Conservation (phyloP, 495 filamentous ascomycete genomes). For the Xeromyces bisporus region DNA sequence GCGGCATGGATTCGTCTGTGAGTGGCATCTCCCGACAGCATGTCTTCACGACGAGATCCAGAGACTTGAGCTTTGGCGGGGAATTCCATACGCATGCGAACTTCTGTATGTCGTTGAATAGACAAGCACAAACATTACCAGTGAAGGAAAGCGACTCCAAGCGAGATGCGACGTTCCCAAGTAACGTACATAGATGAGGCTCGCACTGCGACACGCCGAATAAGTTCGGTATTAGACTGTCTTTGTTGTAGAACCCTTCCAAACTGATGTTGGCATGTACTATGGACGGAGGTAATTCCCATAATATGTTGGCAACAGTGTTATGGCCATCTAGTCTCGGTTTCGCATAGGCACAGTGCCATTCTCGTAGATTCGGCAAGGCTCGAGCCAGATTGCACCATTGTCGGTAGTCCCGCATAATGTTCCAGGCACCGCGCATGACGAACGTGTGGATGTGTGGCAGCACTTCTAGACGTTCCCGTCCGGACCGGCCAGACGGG, state of each 20-base stretch:
- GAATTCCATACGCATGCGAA: conserved; percentile 14
- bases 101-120: conserved; percentile 32
- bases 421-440: conserved; percentile 60
- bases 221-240: conserved; percentile 19
- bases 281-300: conserved; percentile 32
- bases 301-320: conserved; percentile 42
- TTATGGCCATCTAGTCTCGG: conserved; percentile 50
- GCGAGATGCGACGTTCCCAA: conserved; percentile 35
- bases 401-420: conserved; percentile 48
- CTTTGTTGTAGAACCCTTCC: conserved; percentile 48
- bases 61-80: conserved; percentile 34
- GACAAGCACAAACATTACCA: conserved; percentile 43
- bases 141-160: conserved; percentile 51
- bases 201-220: conserved; percentile 8
- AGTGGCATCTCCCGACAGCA: conserved; percentile 40
- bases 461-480: conserved; percentile 21
- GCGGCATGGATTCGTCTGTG: conserved; percentile 10
- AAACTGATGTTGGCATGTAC: conserved; percentile 46
- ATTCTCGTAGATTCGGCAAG: conserved; percentile 48
- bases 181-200: conserved; percentile 37
- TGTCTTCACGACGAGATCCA: conserved; percentile 54
- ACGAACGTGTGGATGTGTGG: conserved; percentile 42
- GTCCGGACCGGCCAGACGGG: conserved; percentile 8
- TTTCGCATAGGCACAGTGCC: conserved; percentile 54
- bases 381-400: conserved; percentile 41